phyloP scores from a whole-genome alignment of 169 alveolate species.

The Pseudocohnilembus persalinus region DNA sequence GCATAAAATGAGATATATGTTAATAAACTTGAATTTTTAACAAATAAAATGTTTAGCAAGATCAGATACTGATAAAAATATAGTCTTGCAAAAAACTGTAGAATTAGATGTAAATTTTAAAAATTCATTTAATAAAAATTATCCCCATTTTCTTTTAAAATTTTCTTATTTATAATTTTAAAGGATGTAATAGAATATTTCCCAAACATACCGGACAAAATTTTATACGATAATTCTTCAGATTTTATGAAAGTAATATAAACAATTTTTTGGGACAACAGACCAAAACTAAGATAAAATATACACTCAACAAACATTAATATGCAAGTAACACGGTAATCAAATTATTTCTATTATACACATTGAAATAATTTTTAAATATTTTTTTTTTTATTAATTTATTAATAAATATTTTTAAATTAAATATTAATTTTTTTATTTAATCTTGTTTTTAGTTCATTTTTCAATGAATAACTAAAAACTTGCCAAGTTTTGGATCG shows the following conservation, averaged over 20 bases:
- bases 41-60: background rate
- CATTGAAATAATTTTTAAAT: no score
- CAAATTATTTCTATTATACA: no score
- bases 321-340: background rate
- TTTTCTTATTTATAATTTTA: no score
- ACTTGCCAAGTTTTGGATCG: slow-evolving; percentile 1
- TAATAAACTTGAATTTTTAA: slow-evolving; percentile 4
- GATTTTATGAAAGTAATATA: slow-evolving; percentile 11
- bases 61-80: background rate
- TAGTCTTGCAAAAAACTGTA: slow-evolving; percentile 1
- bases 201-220: background rate
- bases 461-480: background rate
- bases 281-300: slow-evolving; percentile 8
- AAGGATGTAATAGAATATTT: background rate
- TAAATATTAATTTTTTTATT: no score
- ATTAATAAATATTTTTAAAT: no score
- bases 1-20: background rate
- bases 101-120: background rate
- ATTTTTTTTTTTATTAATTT: no score
- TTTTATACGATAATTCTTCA: slow-evolving; percentile 4
- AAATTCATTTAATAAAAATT: no score
- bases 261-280: slow-evolving; percentile 11
- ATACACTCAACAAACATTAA: slow-evolving; percentile 1
- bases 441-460: background rate
- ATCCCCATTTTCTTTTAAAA: background rate